These are phyloP conservation scores for Halophytophthora batemanensis DNA, from an alignment of 352 stramenopile genomes.

Conservation along the genomic window DNA sequence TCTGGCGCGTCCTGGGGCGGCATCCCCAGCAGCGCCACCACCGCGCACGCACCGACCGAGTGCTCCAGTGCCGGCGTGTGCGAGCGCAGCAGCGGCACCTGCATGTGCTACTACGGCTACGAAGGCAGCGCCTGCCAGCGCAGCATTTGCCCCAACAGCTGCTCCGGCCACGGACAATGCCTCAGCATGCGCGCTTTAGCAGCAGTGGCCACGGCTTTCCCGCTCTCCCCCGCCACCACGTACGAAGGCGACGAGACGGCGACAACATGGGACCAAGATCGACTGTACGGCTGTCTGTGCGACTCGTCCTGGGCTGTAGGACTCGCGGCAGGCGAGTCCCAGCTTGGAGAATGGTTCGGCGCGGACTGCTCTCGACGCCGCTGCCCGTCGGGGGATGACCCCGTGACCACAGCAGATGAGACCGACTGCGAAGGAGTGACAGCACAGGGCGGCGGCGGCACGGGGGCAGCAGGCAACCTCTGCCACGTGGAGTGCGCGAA, in stretches of 20 bases:
- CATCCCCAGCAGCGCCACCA: conserved; percentile 40
- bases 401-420: conserved; percentile 76
- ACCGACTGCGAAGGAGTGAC: conserved; percentile 72
- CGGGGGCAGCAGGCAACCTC: conserved; percentile 41
- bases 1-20: conserved; percentile 57
- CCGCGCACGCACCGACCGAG: conserved; percentile 38
- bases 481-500: conserved; percentile 82
- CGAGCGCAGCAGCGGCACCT: conserved; percentile 52
- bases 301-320: conserved; percentile 77
- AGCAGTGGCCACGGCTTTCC: conserved; percentile 38
- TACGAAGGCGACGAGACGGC: conserved; percentile 55
- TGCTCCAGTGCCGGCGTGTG: conserved; percentile 71
- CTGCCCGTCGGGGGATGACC: conserved; percentile 88
- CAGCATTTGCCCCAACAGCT: conserved; percentile 60
- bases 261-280: conserved; percentile 75
- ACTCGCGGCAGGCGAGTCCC: conserved; percentile 64
- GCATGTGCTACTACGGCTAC: conserved; percentile 59
- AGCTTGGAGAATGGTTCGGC: conserved; percentile 88
- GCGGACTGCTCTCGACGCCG: conserved; percentile 77
- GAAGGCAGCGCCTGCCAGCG: conserved; percentile 74
- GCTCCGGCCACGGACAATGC: conserved; percentile 71
- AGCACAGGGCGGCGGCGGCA: conserved; percentile 35
- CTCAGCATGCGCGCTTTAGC: conserved; percentile 67
- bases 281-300: conserved; percentile 74
- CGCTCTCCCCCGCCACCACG: conserved; percentile 47